Evolutionary conservation across 108 stramenopile genomes (phyloP).

Genomic region (Pseudonitzschia multiseries): DNA sequence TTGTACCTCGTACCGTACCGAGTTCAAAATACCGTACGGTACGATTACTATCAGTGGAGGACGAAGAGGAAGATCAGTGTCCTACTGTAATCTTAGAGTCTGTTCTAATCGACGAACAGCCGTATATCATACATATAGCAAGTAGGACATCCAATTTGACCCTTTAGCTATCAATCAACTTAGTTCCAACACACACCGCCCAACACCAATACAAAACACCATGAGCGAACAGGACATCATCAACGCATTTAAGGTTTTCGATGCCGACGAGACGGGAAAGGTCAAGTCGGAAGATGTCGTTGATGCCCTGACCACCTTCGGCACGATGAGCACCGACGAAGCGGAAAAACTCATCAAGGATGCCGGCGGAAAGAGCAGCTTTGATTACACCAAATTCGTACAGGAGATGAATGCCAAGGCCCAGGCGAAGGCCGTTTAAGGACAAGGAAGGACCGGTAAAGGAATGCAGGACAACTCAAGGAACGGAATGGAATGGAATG

Average conservation of each 20-base stretch:
- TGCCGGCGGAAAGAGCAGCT: constrained; percentile 11
- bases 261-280: neutral
- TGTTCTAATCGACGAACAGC: too few species aligned
- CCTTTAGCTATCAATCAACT: too few species aligned
- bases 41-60: too few species aligned
- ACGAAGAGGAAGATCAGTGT: too few species aligned
- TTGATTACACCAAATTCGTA: constrained; percentile 10
- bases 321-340: neutral
- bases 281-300: neutral
- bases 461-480: neutral
- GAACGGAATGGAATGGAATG: neutral
- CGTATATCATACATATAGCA: too few species aligned
- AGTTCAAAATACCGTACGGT: too few species aligned
- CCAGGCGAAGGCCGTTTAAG: neutral
- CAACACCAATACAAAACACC: neutral
- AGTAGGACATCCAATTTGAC: too few species aligned
- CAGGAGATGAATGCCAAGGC: constrained; percentile 7
- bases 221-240: constrained; percentile 2
- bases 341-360: neutral
- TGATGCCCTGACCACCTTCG: neutral
- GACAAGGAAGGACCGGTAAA: neutral
- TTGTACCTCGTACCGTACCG: too few species aligned
- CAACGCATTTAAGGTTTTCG: neutral
- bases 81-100: too few species aligned
- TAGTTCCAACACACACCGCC: too few species aligned